These are phyloP conservation scores for Suhomyces faveliae DNA, from an alignment of 805 yeast genomes.

Conservation along the genomic window DNA sequence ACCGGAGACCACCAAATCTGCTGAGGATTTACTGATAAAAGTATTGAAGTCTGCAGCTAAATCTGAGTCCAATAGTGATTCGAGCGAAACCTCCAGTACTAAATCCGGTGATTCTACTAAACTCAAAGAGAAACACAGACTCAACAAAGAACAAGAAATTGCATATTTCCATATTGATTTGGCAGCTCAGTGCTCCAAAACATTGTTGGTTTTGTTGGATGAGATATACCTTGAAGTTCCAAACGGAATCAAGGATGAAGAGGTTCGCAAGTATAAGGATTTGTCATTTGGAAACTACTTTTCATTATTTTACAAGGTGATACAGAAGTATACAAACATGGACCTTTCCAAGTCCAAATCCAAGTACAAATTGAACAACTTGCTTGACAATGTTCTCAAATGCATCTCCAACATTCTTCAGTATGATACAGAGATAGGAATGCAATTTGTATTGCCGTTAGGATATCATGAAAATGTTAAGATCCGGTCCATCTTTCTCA, in stretches of 20 bases:
- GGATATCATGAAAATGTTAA: constrained; percentile 69
- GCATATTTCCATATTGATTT: constrained; percentile 55
- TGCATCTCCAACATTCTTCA: constrained; percentile 68
- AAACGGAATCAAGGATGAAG: constrained; percentile 53
- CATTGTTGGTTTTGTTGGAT: constrained; percentile 54
- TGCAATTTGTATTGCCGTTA: constrained; percentile 71
- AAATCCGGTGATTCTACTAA: background rate
- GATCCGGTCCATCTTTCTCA: constrained; percentile 69
- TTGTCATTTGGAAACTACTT: constrained; percentile 70
- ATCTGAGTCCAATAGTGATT: background rate
- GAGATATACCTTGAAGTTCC: constrained; percentile 60
- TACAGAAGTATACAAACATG: constrained; percentile 44
- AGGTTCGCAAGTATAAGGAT: constrained; percentile 52
- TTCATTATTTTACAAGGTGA: constrained; percentile 54
- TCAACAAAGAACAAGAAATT: constrained; percentile 30
- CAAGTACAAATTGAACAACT: constrained; percentile 53
- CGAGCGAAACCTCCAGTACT: background rate
- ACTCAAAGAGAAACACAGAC: background rate
- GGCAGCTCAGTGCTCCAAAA: constrained; percentile 62
- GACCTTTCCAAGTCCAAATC: constrained; percentile 21
- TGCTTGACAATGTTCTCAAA: constrained; percentile 62
- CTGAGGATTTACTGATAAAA: background rate
- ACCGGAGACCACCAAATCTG: background rate
- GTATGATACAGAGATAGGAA: constrained; percentile 74
- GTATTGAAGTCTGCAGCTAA: background rate